Percentiles rank a stretch among this genome's conserved stretches.
These are phyloP conservation scores for Colletotrichum sp. DNA, from an alignment of 2,329 filamentous ascomycete genomes.

Conservation along the genomic window DNA sequence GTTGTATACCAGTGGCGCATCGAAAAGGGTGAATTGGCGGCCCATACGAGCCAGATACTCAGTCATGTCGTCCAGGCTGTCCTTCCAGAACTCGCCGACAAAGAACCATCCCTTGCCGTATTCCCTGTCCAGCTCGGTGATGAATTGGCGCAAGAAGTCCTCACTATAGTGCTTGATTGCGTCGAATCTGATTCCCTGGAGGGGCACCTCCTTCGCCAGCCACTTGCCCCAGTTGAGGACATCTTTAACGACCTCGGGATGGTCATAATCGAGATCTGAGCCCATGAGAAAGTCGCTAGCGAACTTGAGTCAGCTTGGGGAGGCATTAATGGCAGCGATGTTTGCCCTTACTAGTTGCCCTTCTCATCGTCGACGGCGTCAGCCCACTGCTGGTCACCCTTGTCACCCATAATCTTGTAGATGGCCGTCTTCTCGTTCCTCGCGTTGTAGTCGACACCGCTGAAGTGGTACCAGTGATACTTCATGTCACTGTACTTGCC, in stretches of 20 bases:
- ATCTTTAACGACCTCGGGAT: conserved; percentile 68
- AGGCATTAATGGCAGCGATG: fast-evolving
- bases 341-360: conserved; percentile 65
- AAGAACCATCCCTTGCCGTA: conserved; percentile 42
- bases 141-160: conserved; percentile 70
- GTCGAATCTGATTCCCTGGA: conserved; percentile 73
- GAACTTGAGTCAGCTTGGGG: conserved; percentile 57
- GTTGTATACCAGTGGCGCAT: conserved; percentile 72
- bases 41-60: conserved; percentile 48
- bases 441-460: conserved; percentile 72
- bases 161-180: conserved; percentile 76
- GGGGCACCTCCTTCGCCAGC: conserved; percentile 64
- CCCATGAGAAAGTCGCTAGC: conserved; percentile 74
- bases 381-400: conserved; percentile 66
- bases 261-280: conserved; percentile 69
- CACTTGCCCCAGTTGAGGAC: conserved; percentile 72
- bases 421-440: conserved; percentile 64
- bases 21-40: conserved; percentile 66
- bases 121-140: conserved; percentile 57
- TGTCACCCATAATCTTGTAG: conserved; percentile 67
- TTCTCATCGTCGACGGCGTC: conserved; percentile 60
- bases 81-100: conserved; percentile 44
- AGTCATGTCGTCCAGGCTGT: conserved; percentile 37
- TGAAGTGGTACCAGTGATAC: conserved; percentile 75
- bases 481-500: conserved; percentile 67